Evolutionary conservation across 176 grass and related monocot species (phyloP).

Genomic region (Carex parvula): DNA sequence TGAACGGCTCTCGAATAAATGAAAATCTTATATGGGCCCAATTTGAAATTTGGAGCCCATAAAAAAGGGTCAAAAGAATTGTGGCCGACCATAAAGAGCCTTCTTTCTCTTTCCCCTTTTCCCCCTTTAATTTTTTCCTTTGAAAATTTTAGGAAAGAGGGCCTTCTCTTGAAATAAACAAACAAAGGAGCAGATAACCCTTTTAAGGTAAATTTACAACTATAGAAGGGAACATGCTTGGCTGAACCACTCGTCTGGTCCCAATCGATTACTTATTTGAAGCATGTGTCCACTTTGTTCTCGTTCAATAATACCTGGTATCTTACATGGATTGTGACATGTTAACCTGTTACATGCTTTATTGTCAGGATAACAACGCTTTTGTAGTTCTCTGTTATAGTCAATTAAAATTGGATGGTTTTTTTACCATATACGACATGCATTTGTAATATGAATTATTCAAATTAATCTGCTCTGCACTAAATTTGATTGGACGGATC

Average conservation of each 20-base stretch:
- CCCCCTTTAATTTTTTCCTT: background rate
- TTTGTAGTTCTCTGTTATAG: background rate
- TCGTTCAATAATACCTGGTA: background rate
- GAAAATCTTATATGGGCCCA: slow-evolving; percentile 11
- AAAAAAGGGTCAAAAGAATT: slow-evolving; percentile 4
- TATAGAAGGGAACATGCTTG: background rate
- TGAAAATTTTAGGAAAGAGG: background rate
- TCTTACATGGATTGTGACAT: background rate
- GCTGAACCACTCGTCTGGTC: background rate
- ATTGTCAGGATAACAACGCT: background rate
- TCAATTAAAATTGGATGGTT: background rate
- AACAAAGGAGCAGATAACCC: background rate
- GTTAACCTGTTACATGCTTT: background rate
- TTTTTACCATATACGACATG: background rate
- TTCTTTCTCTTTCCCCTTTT: background rate
- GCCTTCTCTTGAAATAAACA: background rate
- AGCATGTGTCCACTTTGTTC: background rate
- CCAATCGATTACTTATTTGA: background rate
- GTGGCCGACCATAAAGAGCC: slow-evolving; percentile 12
- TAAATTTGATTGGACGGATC: background rate
- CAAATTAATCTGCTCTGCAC: background rate
- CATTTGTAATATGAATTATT: background rate
- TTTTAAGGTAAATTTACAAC: background rate
- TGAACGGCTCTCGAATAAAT: background rate
- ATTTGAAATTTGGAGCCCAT: slow-evolving; percentile 9